Evolutionary conservation across 163 green algal species (phyloP).

Genomic region (Scenedesmus sp.): DNA sequence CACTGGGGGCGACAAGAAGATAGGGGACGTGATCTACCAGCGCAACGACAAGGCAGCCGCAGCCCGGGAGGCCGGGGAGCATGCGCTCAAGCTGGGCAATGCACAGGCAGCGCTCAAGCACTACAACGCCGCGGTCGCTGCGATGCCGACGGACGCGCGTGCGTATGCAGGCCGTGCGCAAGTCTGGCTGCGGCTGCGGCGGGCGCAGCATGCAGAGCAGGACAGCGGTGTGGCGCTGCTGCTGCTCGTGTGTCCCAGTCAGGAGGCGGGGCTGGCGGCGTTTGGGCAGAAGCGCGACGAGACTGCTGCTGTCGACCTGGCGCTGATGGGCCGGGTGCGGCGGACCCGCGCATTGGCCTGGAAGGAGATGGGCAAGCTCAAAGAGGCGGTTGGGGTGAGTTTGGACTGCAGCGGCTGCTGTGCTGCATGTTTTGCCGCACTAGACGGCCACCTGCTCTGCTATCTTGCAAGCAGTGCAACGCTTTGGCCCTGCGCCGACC

Average conservation of each 20-base stretch:
- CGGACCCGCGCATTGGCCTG: background rate
- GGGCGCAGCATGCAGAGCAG: constrained; percentile 14
- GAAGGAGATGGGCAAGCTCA: constrained; percentile 31
- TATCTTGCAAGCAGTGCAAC: too few species aligned
- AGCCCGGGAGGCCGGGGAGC: background rate
- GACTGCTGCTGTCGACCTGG: background rate
- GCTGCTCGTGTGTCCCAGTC: background rate
- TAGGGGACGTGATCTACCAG: background rate
- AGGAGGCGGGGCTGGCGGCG: background rate
- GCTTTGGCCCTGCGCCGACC: too few species aligned
- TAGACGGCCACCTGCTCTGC: too few species aligned
- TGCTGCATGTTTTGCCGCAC: background rate
- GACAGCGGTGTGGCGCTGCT: constrained; percentile 21
- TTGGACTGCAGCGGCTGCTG: too few species aligned
- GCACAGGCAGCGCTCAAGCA: constrained; percentile 19
- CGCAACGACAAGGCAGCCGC: background rate
- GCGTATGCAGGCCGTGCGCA: constrained; percentile 41
- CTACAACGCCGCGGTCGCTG: constrained; percentile 20
- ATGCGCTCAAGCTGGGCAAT: background rate
- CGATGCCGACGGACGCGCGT: background rate
- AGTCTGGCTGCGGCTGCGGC: constrained; percentile 30
- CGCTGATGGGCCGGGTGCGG: constrained; percentile 2
- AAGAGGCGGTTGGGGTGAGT: constrained; percentile 33
- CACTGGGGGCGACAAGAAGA: background rate
- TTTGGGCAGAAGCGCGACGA: background rate